Evolutionary conservation across 352 stramenopile genomes (phyloP), one percentile per base, ranked within the genome.

Genomic region (Pilasporangium apinafurcum): DNA sequence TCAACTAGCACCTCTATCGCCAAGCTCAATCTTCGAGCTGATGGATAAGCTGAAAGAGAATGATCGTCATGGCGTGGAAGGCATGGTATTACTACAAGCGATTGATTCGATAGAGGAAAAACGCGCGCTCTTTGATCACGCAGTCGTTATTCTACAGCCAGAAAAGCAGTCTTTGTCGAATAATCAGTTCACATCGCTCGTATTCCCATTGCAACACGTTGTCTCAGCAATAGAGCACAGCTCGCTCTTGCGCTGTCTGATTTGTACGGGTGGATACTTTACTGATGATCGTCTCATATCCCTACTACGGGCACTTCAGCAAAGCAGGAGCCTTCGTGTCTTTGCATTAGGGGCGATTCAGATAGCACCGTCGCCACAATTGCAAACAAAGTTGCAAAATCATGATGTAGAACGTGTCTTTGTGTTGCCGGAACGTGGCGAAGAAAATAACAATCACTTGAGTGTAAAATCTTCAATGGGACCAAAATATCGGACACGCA

Each of bases 221-320:
- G 33, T 66, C 1, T 61, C 64, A 16, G 73, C 69, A 1, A 61
- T 86, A 12, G 56, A 82, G 48, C 65, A 76, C 38, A 82, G 59
- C 39, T 16, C 38, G 1, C 34, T 55, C 0, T 53, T 86, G 17
- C 71, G 67, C 16, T 71, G 52, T 7, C 46, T 87, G 3, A 47
- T 80, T 12, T 49, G 55, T 30, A 44, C 44, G 10, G 56, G 51
- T 21, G 68, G 69, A 1, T 48, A 73, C 28, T 77, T 67, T 26
- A 50, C 39, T 5, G 51, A 40, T 10, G 39, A 62, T 9, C 50
- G 56, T 4, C 45, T 76, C 5, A 26, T 52, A 18, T 51, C 46
- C 8, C 14, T 86, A 1, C 41, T 86, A 10, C 51, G 60, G 18
- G 62, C 68, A 0, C 30, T 88, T 1, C 64, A 68, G 36, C 56